These are phyloP conservation scores for Vigna radiata DNA, from an alignment of 306 rosid genomes.

Conservation along the genomic window DNA sequence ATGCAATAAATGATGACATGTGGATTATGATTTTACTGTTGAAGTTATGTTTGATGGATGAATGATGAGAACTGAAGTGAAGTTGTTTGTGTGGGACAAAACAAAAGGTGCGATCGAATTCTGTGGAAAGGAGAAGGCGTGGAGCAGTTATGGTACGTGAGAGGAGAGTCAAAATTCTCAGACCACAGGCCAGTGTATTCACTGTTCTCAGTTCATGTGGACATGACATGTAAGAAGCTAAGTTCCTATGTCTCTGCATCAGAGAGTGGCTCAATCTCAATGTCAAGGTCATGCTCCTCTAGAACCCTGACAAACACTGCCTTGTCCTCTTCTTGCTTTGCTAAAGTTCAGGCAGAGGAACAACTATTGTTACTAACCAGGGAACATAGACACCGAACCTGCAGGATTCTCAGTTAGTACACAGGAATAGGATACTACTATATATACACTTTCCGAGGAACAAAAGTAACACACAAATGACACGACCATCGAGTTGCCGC, in stretches of 20 bases:
- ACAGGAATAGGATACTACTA: not conserved
- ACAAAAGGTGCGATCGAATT: slow-evolving; percentile 72
- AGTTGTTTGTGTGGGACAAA: not conserved
- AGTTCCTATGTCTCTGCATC: not conserved
- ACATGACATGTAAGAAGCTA: slow-evolving; percentile 36
- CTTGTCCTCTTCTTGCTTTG: slow-evolving; percentile 50
- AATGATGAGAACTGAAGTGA: not conserved
- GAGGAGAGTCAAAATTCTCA: slow-evolving; percentile 94
- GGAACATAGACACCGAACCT: slow-evolving; percentile 30
- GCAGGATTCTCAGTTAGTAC: slow-evolving; percentile 26
- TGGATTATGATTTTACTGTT: too few species aligned
- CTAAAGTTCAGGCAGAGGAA: slow-evolving; percentile 78
- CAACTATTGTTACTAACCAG: slow-evolving; percentile 61
- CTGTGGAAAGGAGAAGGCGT: slow-evolving; percentile 93
- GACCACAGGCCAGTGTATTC: slow-evolving; percentile 95
- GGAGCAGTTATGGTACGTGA: slow-evolving; percentile 70
- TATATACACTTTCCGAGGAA: not conserved
- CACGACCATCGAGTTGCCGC: slow-evolving; percentile 17
- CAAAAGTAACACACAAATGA: not conserved
- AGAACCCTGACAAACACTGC: slow-evolving; percentile 41
- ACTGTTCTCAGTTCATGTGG: slow-evolving; percentile 57
- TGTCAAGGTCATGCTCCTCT: slow-evolving; percentile 24
- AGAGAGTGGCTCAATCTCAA: not conserved
- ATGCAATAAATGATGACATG: too few species aligned
- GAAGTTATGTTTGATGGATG: too few species aligned